A percentile compares a stretch with the other conserved stretches of the same genome.
phyloP scores from a whole-genome alignment of 768 basidiomycete species.

The Suillus subaureus region DNA sequence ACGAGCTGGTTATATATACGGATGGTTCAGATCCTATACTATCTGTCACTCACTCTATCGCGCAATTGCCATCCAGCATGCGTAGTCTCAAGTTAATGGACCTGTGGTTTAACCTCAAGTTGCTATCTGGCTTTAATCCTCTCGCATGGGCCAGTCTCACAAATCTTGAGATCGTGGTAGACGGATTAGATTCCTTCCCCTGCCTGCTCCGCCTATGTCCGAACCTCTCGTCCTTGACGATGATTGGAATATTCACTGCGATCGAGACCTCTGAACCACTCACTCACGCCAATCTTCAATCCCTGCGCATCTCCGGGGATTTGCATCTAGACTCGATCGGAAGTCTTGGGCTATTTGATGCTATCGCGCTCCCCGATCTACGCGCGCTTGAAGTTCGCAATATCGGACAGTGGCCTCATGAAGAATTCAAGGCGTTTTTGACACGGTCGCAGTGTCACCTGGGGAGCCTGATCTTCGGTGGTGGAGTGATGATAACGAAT shows the following conservation, averaged over 20 bases:
- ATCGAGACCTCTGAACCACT: not conserved
- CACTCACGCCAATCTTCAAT: not conserved
- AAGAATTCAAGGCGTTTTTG: not conserved
- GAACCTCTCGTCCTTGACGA: not conserved
- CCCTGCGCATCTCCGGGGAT: too few relatives aligned
- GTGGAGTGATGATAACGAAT: not conserved
- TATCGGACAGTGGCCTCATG: not conserved
- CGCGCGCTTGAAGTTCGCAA: not conserved
- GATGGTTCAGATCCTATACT: not conserved
- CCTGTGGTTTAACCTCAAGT: not conserved
- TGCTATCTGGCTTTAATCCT: not conserved
- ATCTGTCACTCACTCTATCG: not conserved
- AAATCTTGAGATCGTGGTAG: not conserved
- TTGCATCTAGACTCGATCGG: not conserved
- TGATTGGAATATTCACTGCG: not conserved
- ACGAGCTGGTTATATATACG: not conserved
- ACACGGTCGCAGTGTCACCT: not conserved
- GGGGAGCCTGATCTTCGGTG: not conserved
- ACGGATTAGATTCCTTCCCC: not conserved
- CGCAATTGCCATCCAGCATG: not conserved
- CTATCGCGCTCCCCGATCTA: not conserved
- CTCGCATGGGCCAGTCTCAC: not conserved
- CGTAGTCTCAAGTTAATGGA: not conserved
- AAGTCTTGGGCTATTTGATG: not conserved
- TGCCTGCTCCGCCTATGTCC: not conserved